Percentiles rank a stretch among this genome's conserved stretches.
phyloP scores from a whole-genome alignment of 306 rosid genomes.

The Acacia confusa region DNA sequence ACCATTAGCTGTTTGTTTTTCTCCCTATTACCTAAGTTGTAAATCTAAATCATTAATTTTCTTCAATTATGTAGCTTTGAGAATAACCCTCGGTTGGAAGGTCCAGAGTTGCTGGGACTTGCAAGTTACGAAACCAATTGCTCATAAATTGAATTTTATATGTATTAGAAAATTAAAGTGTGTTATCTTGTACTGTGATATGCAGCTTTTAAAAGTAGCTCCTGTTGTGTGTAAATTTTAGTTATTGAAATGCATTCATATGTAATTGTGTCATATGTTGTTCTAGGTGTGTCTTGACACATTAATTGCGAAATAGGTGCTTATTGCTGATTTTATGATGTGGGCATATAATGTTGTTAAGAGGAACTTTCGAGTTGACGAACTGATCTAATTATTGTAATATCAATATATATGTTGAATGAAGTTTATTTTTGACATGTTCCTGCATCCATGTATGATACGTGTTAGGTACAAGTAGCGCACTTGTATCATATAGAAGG shows the following conservation, averaged over 20 bases:
- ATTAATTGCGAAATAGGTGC: slow-evolving; percentile 29
- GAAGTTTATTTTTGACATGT: neutral
- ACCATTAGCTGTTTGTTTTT: neutral
- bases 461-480: no score
- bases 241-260: neutral
- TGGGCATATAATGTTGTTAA: neutral
- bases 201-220: slow-evolving; percentile 48
- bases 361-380: neutral
- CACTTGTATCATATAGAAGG: no score
- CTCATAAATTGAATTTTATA: slow-evolving; percentile 52
- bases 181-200: slow-evolving; percentile 44
- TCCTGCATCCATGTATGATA: neutral
- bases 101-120: slow-evolving; percentile 92
- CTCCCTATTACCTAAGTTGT: slow-evolving; percentile 6
- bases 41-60: slow-evolving; percentile 16
- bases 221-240: slow-evolving; percentile 52
- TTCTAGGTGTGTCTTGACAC: slow-evolving; percentile 31
- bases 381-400: neutral
- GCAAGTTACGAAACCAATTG: slow-evolving; percentile 93
- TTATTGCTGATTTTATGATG: neutral
- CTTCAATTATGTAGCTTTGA: slow-evolving; percentile 67
- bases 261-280: slow-evolving; percentile 4
- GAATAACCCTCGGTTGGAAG: slow-evolving; percentile 87
- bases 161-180: slow-evolving; percentile 47
- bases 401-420: neutral